A percentile compares a stretch with the other conserved stretches of the same genome.
These are phyloP conservation scores for Exutisphaerella laricina DNA, from an alignment of 2,329 filamentous ascomycete genomes.

Conservation along the genomic window DNA sequence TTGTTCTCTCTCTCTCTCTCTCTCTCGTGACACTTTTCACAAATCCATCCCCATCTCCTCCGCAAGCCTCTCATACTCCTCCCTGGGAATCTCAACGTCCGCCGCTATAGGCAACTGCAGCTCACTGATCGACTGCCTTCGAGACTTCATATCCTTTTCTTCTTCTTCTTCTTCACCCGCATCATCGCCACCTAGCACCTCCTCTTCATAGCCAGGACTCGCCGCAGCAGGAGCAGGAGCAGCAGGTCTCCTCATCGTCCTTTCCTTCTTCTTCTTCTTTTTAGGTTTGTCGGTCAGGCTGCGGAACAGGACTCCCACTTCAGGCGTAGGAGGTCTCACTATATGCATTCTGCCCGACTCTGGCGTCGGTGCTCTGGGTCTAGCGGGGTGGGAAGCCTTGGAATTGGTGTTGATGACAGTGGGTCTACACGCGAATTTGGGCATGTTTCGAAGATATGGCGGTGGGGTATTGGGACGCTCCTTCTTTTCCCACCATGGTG, in stretches of 20 bases:
- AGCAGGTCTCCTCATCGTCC: not conserved
- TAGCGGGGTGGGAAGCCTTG: no score
- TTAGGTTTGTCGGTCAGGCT: no score
- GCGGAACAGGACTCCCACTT: no score
- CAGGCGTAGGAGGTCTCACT: no score
- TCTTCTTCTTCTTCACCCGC: not conserved
- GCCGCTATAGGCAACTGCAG: not conserved
- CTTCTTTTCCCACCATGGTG: not conserved
- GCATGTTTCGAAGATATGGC: not conserved
- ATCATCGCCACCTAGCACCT: not conserved
- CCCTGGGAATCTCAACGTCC: not conserved
- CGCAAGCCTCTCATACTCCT: not conserved
- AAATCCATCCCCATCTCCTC: not conserved
- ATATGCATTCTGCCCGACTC: not conserved
- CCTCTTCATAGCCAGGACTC: not conserved
- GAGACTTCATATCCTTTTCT: not conserved
- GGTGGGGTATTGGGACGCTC: not conserved
- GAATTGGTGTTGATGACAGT: not conserved
- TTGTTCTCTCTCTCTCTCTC: no score
- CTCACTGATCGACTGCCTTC: not conserved
- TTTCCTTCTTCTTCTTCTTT: not conserved
- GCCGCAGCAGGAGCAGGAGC: not conserved
- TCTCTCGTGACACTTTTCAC: no score
- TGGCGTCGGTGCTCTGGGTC: not conserved
- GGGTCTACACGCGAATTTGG: constrained; percentile 2